phyloP scores from a whole-genome alignment of 164 flowering plant genomes.

The Dillenia turbinata region DNA sequence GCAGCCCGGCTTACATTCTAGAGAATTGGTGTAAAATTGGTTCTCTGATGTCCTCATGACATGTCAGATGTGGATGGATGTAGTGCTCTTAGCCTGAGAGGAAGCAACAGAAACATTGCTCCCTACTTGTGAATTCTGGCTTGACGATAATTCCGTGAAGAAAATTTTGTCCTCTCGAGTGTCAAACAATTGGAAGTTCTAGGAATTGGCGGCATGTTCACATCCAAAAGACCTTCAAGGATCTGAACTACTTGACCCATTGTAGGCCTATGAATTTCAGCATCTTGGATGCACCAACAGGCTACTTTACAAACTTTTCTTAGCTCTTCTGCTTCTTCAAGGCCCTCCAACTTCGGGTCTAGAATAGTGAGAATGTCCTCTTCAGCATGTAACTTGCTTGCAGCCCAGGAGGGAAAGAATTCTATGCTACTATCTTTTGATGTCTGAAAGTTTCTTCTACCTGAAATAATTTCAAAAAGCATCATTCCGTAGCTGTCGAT shows the following conservation, averaged over 20 bases:
- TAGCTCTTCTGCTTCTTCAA: conserved; percentile 20
- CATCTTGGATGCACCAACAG: too few species aligned
- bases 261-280: too few species aligned
- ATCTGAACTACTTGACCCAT: too few species aligned
- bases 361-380: conserved; percentile 22
- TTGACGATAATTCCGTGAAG: conserved; percentile 38
- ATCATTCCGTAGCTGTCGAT: conserved; percentile 22
- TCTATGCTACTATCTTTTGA: conserved; percentile 12
- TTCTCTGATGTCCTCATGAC: not conserved
- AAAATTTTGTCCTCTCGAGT: conserved; percentile 26
- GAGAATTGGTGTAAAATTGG: too few species aligned
- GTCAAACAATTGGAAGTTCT: conserved; percentile 12
- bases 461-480: conserved; percentile 35
- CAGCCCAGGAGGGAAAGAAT: conserved; percentile 27
- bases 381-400: conserved; percentile 6
- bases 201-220: too few species aligned
- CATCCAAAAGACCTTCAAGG: too few species aligned
- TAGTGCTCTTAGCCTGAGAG: conserved; percentile 20
- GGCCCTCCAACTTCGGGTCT: conserved; percentile 21
- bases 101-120: conserved; percentile 20
- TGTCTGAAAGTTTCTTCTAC: conserved; percentile 23
- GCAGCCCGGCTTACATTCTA: not conserved
- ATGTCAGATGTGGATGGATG: conserved; percentile 11
- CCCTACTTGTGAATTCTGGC: conserved; percentile 19
- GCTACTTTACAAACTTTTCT: conserved; percentile 14